Conservation (phyloP, 1,284 basidiomycete species). For the Ganoderma sinense region DNA sequence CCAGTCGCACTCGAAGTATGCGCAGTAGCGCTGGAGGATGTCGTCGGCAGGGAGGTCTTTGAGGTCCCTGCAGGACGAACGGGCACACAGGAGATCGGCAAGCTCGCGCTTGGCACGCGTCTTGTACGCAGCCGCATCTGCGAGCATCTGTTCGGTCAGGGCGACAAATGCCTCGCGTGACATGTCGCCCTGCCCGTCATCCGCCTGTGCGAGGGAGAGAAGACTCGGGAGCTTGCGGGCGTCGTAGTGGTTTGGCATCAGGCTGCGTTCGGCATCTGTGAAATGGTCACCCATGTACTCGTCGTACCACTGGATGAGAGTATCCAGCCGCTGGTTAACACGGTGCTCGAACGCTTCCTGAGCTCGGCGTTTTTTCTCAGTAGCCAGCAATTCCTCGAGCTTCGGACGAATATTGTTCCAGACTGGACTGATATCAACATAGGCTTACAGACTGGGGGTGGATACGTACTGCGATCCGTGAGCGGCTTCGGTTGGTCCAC, state of each 20-base stretch:
- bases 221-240: slow-evolving; percentile 9
- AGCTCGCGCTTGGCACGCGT: slow-evolving; percentile 1
- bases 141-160: neutral
- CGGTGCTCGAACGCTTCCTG: neutral
- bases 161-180: slow-evolving; percentile 1
- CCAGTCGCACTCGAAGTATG: slow-evolving; percentile 12
- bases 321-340: neutral
- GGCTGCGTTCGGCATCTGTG: neutral
- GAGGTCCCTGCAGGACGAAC: neutral
- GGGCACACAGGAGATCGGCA: neutral
- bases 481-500: neutral
- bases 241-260: slow-evolving; percentile 16
- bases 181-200: slow-evolving; percentile 13
- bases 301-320: neutral
- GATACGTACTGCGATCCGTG: slow-evolving; percentile 18
- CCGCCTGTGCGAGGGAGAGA: neutral
- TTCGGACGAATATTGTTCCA: slow-evolving; percentile 21
- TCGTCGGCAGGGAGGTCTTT: slow-evolving; percentile 13
- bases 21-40: slow-evolving; percentile 6
- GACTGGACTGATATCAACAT: neutral
- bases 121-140: slow-evolving; percentile 8
- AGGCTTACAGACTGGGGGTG: too few species aligned
- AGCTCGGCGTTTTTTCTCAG: neutral
- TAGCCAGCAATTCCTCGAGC: slow-evolving; percentile 7
- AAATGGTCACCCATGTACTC: neutral